Conservation (phyloP, 257 asterid genomes). For the Parsonsia alboflavescens region DNA sequence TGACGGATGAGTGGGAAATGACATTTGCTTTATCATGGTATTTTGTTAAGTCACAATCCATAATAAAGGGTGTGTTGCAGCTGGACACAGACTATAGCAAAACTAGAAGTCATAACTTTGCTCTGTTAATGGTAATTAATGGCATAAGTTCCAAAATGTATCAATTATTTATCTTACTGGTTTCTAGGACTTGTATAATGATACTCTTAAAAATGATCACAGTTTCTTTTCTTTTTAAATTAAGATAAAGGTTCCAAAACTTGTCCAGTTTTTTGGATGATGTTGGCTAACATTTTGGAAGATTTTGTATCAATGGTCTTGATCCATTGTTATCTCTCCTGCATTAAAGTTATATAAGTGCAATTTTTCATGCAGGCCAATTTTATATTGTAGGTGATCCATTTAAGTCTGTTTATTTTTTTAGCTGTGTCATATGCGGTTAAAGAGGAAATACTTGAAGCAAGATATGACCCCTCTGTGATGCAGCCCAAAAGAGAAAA, state of each 20-base stretch:
- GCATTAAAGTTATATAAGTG: neutral
- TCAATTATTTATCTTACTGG: neutral
- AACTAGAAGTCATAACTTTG: neutral
- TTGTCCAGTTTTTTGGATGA: neutral
- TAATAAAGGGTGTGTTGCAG: neutral
- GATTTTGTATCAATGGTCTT: neutral
- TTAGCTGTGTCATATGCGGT: neutral
- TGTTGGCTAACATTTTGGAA: neutral
- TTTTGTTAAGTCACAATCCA: neutral
- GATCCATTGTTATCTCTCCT: neutral
- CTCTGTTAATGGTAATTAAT: neutral
- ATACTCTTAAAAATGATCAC: neutral
- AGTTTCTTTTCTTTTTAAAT: neutral
- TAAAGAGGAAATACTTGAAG: neutral
- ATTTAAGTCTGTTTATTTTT: neutral
- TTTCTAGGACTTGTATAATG: neutral
- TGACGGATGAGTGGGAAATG: neutral
- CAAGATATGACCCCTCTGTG: neutral
- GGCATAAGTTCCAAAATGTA: neutral
- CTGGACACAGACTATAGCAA: neutral
- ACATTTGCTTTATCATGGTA: neutral
- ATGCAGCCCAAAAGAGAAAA: neutral
- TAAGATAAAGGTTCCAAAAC: neutral
- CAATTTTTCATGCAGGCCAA: neutral
- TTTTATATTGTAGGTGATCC: neutral